phyloP scores from a whole-genome alignment of 768 basidiomycete genomes.

The Boletus sensibilis region DNA sequence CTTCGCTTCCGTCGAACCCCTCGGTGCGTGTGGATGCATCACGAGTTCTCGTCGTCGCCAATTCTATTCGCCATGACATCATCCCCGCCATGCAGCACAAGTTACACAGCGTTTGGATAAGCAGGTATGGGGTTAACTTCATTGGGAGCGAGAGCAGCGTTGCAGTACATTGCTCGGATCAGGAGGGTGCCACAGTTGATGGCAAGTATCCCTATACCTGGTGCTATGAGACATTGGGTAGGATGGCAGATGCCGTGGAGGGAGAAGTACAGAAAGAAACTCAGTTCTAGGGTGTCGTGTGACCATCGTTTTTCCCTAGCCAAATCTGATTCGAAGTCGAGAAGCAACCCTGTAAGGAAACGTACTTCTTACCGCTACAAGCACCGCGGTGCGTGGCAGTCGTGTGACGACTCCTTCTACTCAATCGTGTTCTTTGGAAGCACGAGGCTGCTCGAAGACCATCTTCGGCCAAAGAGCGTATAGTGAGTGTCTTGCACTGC shows the following conservation, averaged over 20 bases:
- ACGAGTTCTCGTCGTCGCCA: slow-evolving; percentile 63
- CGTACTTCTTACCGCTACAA: neutral
- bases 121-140: slow-evolving; percentile 36
- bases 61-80: slow-evolving; percentile 67
- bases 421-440: neutral
- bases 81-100: slow-evolving; percentile 58
- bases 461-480: neutral
- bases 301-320: neutral
- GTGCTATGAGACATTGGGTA: slow-evolving; percentile 59
- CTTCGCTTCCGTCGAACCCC: slow-evolving; percentile 20
- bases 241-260: slow-evolving; percentile 60
- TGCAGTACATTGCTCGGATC: slow-evolving; percentile 33
- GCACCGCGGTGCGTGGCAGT: neutral
- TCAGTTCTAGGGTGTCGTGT: neutral
- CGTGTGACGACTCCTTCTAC: neutral
- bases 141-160: slow-evolving; percentile 36
- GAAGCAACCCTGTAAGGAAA: slow-evolving; percentile 3
- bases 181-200: slow-evolving; percentile 14
- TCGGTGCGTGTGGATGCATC: slow-evolving; percentile 30
- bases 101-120: slow-evolving; percentile 65
- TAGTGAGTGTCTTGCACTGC: neutral
- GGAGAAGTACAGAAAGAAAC: slow-evolving; percentile 28
- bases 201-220: slow-evolving; percentile 41
- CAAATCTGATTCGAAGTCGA: neutral
- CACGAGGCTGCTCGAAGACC: neutral